phyloP scores from a whole-genome alignment of 2,329 filamentous ascomycete species.

The Fusarium sp. region DNA sequence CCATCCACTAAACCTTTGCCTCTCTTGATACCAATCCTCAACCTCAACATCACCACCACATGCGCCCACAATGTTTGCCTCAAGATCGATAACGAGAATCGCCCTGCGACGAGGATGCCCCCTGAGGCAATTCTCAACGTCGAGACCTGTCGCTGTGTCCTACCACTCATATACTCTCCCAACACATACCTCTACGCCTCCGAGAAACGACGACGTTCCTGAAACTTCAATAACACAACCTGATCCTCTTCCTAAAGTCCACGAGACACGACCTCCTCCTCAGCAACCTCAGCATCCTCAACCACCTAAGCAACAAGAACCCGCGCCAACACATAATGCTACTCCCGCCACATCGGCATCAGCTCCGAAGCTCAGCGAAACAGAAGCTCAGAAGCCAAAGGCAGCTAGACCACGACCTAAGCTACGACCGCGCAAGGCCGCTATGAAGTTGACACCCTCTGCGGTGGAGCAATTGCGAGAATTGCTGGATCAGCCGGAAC shows the following conservation, averaged over 20 bases:
- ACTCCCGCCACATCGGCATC: conserved; percentile 41
- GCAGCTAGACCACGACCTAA: conserved; percentile 53
- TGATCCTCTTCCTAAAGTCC: conserved; percentile 58
- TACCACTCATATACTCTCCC: conserved; percentile 66
- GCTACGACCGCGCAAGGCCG: conserved; percentile 80
- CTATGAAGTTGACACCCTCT: conserved; percentile 83
- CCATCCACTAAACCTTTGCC: conserved; percentile 12
- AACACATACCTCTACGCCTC: conserved; percentile 53
- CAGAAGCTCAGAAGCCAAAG: conserved; percentile 74
- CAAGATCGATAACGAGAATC: conserved; percentile 54
- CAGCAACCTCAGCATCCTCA: conserved; percentile 35
- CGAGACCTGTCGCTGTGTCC: conserved; percentile 47
- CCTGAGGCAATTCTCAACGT: conserved; percentile 55
- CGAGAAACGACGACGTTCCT: conserved; percentile 56
- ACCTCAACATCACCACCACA: conserved; percentile 29
- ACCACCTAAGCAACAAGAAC: conserved; percentile 28
- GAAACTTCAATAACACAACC: conserved; percentile 61
- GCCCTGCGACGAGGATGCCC: conserved; percentile 54
- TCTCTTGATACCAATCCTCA: background rate
- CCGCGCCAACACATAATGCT: conserved; percentile 26
- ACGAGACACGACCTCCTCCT: conserved; percentile 62
- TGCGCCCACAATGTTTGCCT: conserved; percentile 56
- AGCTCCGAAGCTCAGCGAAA: conserved; percentile 60
- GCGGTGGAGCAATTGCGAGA: conserved; percentile 82
- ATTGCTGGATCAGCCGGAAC: conserved; percentile 84